phyloP scores from a whole-genome alignment of 306 rosid species.

The Lathyrus tuberosus region DNA sequence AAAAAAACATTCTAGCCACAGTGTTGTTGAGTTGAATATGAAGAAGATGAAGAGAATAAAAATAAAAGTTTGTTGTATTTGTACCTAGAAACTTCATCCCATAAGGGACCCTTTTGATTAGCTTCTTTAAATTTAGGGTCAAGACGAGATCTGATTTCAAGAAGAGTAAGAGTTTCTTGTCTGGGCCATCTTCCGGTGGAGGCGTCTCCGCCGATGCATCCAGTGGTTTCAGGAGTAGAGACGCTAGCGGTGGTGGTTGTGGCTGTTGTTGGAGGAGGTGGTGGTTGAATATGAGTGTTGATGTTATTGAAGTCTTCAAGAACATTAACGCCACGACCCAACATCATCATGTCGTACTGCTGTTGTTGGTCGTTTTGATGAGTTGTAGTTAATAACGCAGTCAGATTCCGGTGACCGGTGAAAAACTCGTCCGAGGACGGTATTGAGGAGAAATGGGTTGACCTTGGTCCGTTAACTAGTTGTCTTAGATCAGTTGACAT shows the following conservation, averaged over 20 bases:
- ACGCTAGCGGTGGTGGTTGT: slow-evolving; percentile 1
- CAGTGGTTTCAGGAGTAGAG: slow-evolving; percentile 42
- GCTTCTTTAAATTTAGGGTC: slow-evolving; percentile 96
- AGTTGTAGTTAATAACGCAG: slow-evolving; percentile 22
- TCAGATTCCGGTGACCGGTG: slow-evolving; percentile 51
- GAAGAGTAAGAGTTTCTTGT: slow-evolving; percentile 94
- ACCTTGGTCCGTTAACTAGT: slow-evolving; percentile 49
- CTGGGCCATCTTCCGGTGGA: slow-evolving; percentile 89
- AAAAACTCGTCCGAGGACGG: slow-evolving; percentile 48
- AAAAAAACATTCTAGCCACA: not conserved
- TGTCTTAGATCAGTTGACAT: slow-evolving; percentile 67
- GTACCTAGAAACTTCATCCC: slow-evolving; percentile 92
- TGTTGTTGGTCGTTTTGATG: slow-evolving; percentile 36
- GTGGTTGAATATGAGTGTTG: not conserved
- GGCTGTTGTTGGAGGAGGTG: not conserved
- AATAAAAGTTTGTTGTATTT: not conserved
- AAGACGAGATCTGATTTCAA: slow-evolving; percentile 92
- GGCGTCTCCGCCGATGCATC: slow-evolving; percentile 51
- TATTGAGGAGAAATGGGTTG: slow-evolving; percentile 48
- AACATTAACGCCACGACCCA: slow-evolving; percentile 31
- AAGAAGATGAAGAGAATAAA: not conserved
- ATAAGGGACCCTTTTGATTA: slow-evolving; percentile 92
- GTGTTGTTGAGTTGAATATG: not conserved
- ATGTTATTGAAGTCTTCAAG: slow-evolving; percentile 20
- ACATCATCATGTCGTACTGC: slow-evolving; percentile 60